Conservation (phyloP, 2,329 filamentous ascomycete genomes). For the Colletotrichum costaricense region DNA sequence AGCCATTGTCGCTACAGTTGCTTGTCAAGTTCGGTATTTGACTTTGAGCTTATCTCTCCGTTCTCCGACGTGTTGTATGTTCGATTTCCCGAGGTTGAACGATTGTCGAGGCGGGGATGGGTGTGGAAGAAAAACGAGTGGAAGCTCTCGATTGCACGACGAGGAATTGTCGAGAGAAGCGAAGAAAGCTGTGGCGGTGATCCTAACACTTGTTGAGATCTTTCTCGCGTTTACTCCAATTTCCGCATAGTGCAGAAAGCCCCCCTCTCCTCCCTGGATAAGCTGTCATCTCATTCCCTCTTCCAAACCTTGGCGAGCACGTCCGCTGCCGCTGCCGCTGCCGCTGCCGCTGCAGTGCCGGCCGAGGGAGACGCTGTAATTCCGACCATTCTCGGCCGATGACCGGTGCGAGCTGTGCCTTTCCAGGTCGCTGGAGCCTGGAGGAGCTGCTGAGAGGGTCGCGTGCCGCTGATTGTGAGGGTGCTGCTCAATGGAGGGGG, state of each 20-base stretch:
- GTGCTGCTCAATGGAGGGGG: neutral
- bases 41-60: too few relatives aligned
- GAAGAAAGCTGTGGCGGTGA: neutral
- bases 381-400: neutral
- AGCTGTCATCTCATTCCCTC: neutral
- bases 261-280: neutral
- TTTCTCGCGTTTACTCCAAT: neutral
- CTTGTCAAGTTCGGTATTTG: too few relatives aligned
- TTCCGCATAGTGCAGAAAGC: neutral
- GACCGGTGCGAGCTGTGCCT: neutral
- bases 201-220: conserved; percentile 27
- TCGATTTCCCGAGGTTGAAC: neutral
- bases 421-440: neutral
- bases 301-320: neutral
- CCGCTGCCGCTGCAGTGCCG: neutral
- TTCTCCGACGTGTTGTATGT: neutral
- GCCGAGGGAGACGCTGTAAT: conserved; percentile 2
- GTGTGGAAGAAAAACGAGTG: neutral
- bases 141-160: neutral
- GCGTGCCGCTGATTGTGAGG: neutral
- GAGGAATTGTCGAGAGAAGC: conserved; percentile 1
- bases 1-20: conserved; percentile 13
- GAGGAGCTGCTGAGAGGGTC: neutral
- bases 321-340: neutral
- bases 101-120: neutral